Evolutionary conservation across 176 grass and related monocot species (phyloP).

Genomic region (Metroxylon sagu): DNA sequence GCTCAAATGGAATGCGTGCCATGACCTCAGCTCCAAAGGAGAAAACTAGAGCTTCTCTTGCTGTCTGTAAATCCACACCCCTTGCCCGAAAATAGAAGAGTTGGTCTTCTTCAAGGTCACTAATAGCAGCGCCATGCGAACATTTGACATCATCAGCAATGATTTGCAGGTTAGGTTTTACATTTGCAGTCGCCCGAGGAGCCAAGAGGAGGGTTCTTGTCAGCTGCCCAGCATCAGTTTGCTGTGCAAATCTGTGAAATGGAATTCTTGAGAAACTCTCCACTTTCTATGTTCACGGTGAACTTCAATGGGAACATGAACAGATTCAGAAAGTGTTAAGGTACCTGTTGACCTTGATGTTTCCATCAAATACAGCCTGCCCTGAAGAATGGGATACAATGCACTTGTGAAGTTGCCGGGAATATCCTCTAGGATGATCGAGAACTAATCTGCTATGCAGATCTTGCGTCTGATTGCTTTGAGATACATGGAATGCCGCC

Average conservation of each 20-base stretch:
- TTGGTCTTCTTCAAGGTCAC: conserved; percentile 68
- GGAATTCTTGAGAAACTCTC: no score
- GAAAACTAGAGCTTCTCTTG: conserved; percentile 69
- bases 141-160: conserved; percentile 97
- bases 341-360: conserved; percentile 94
- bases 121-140: conserved; percentile 89
- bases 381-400: conserved; percentile 61
- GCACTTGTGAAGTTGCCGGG: conserved; percentile 81
- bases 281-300: no score
- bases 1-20: conserved; percentile 66
- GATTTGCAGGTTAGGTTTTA: conserved; percentile 96
- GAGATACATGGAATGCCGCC: conserved; percentile 67
- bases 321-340: neutral
- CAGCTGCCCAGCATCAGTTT: conserved; percentile 82
- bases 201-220: conserved; percentile 75
- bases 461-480: conserved; percentile 85
- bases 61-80: conserved; percentile 57
- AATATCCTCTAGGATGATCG: conserved; percentile 66
- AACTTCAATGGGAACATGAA: no score
- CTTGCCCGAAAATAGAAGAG: conserved; percentile 85
- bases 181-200: conserved; percentile 67
- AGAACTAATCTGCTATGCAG: conserved; percentile 88
- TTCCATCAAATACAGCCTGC: conserved; percentile 87
- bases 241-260: conserved; percentile 57
- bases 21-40: conserved; percentile 82